These are phyloP conservation scores for Aspergillus uvarum DNA, from an alignment of 2,329 filamentous ascomycete genomes.

Conservation along the genomic window DNA sequence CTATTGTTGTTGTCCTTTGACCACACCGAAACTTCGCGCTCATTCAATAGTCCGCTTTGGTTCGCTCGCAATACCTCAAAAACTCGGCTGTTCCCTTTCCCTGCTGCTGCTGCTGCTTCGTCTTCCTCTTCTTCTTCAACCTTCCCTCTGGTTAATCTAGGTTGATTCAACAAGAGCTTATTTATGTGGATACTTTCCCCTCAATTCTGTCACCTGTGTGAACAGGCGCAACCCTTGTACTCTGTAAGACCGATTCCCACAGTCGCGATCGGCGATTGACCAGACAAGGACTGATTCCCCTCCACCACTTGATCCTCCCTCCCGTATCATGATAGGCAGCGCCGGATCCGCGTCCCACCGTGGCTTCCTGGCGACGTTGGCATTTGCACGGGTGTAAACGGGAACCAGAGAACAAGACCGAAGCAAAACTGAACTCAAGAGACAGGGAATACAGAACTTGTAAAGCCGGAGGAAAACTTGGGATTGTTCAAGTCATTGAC, in stretches of 20 bases:
- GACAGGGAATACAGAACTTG: conserved; percentile 3
- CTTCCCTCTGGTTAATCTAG: neutral
- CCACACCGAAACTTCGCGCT: conserved; percentile 25
- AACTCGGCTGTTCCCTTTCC: neutral
- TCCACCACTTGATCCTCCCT: neutral
- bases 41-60: conserved; percentile 10
- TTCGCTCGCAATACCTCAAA: conserved; percentile 10
- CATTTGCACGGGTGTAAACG: conserved; percentile 23
- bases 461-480: conserved; percentile 1
- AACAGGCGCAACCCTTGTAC: neutral
- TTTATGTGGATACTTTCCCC: neutral
- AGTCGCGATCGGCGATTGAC: neutral
- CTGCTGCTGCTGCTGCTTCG: neutral
- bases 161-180: neutral
- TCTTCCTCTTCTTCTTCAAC: neutral
- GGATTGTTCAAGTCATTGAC: conserved; percentile 3
- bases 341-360: conserved; percentile 35
- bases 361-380: conserved; percentile 28
- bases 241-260: neutral
- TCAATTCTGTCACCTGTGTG: neutral
- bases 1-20: conserved; percentile 6
- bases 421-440: conserved; percentile 8
- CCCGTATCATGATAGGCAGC: conserved; percentile 28
- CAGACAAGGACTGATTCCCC: neutral
- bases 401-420: conserved; percentile 15